These are phyloP conservation scores for Trypanosoma conorhini DNA, from an alignment of 208 protist species.

Conservation along the genomic window DNA sequence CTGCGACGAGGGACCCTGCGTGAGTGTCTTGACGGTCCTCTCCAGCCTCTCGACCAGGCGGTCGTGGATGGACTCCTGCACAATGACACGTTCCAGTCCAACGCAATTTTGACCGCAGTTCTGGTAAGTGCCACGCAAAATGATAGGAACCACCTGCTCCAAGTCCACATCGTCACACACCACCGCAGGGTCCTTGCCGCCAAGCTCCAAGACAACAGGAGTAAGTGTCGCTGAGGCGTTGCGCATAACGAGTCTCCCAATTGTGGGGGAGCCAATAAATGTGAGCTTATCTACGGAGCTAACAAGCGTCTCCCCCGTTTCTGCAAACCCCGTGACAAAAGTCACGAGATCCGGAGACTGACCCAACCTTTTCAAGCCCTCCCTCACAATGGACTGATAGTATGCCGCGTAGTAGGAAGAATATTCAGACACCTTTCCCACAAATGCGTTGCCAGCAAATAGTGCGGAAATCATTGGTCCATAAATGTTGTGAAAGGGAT, in stretches of 20 bases:
- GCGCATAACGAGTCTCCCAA: constrained; percentile 92
- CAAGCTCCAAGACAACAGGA: constrained; percentile 94
- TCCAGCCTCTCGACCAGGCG: constrained; percentile 66
- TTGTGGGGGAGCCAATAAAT: constrained; percentile 89
- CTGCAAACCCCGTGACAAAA: constrained; percentile 94
- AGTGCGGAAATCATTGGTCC: constrained; percentile 94
- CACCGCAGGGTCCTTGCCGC: constrained; percentile 95
- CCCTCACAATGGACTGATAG: constrained; percentile 91
- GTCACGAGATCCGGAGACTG: constrained; percentile 90
- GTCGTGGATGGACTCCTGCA: constrained; percentile 91
- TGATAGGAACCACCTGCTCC: constrained; percentile 83
- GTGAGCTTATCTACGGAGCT: constrained; percentile 92
- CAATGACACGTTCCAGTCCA: constrained; percentile 83
- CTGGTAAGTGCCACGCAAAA: constrained; percentile 91
- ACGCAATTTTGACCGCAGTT: constrained; percentile 96
- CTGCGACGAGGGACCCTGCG: constrained; percentile 83
- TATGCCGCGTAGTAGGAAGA: constrained; percentile 92
- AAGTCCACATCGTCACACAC: constrained; percentile 92
- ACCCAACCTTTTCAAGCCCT: constrained; percentile 84
- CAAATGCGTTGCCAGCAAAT: constrained; percentile 94
- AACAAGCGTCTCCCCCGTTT: constrained; percentile 90
- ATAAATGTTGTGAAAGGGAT: constrained; percentile 96
- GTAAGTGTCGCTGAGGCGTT: constrained; percentile 90
- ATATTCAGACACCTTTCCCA: constrained; percentile 95
- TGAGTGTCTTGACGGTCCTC: constrained; percentile 53